Evolutionary conservation across 75 land plant genomes (phyloP).

Genomic region (Sequoia sempervirens): DNA sequence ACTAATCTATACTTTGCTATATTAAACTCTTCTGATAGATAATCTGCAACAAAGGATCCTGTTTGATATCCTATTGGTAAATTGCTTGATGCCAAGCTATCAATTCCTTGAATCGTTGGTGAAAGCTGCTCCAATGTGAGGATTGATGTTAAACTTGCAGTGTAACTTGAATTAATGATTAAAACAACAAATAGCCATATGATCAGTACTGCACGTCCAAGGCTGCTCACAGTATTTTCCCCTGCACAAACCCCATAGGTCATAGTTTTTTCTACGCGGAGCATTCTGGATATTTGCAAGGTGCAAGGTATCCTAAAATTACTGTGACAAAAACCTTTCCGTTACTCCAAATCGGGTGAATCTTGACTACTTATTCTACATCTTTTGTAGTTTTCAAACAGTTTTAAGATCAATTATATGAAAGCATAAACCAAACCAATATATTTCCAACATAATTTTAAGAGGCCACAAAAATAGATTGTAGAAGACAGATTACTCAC

Average conservation of each 20-base stretch:
- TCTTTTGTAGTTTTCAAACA: not conserved
- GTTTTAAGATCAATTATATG: not conserved
- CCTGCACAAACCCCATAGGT: conserved; percentile 27
- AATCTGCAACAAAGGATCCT: conserved; percentile 74
- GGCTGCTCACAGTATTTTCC: conserved; percentile 65
- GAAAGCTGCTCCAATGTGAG: conserved; percentile 60
- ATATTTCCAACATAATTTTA: not conserved
- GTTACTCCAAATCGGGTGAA: not conserved
- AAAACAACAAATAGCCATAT: conserved; percentile 92
- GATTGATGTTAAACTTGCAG: conserved; percentile 81
- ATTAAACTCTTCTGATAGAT: conserved; percentile 49
- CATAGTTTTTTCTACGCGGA: not conserved
- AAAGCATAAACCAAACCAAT: not conserved
- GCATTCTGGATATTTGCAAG: not conserved
- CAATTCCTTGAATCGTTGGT: conserved; percentile 74
- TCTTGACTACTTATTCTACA: not conserved
- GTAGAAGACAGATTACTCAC: conserved; percentile 36
- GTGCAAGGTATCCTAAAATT: not conserved
- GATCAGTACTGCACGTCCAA: conserved; percentile 72
- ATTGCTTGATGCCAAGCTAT: conserved; percentile 45
- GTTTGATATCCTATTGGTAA: conserved; percentile 76
- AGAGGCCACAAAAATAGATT: not conserved
- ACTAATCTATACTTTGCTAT: conserved; percentile 61
- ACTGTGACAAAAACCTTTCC: not conserved
- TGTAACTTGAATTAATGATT: conserved; percentile 79